Base-by-base conservation (phyloP, 1,284 basidiomycete species). In the Cutaneotrichosporon curvatum region DNA sequence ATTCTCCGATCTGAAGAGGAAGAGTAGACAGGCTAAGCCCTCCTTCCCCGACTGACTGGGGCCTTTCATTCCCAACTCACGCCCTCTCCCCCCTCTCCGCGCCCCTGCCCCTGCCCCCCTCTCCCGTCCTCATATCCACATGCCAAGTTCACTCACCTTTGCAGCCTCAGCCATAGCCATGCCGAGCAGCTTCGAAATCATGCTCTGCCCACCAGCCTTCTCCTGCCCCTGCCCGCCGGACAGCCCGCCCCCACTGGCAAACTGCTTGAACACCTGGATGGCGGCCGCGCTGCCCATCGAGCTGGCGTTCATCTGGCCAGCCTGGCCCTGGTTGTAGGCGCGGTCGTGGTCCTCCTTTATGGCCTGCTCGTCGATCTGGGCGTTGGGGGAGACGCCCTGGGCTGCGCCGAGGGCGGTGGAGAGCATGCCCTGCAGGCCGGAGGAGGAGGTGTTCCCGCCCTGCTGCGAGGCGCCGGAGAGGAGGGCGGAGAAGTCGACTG, bases 141-240 rank as follows among this genome's bases (percentile, higher is more conserved):
- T 28, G 25, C 25, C 25, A 28, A n/a, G n/a, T n/a, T 12, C 25
- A 28, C 42, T 41, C 40, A 68, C 65, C 59, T 70, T 70, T 53
- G 63, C 61, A 50, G 69, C 70, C 64, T 91, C 83, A 0, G 79
- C 78, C 85, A 91, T 86, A 11, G 87, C 87, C 67, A 87, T 70
- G 57, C 83, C 82, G 67, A 92, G 81, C 45, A 92, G 74, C 65
- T 86, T 68, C 55, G 57, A 57, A 51, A 67, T 58, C 51, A 65
- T 61, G 48, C 61, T 52, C 23, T 79, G 74, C 2, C 75, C 70
- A 11, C 73, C 67, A 15, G 64, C 55, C 21, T 30, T 9, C 47
- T 48, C 35, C 40, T 20, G 31, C 16, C 21, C 40, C 36, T 25
- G 20, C 25, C 7, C 12, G 25, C 25, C 25, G 12, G 8, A 7